Percentiles rank a stretch among this genome's conserved stretches.
Evolutionary conservation across 495 filamentous ascomycete species (phyloP).

Genomic region (Tuber melanosporum): DNA sequence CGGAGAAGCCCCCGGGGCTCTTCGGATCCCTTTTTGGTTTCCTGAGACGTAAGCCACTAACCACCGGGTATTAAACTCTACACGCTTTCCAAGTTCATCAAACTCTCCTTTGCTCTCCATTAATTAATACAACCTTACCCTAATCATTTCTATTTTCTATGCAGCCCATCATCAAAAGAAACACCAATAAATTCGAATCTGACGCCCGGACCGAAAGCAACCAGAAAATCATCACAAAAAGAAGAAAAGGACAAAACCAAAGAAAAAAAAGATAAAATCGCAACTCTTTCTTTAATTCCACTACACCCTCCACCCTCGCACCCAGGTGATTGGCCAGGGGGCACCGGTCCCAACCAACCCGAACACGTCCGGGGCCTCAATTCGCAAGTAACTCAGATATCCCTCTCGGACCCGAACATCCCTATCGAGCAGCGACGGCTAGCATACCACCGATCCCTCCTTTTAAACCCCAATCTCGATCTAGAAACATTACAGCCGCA

Average conservation of each 20-base stretch:
- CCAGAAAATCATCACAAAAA: neutral
- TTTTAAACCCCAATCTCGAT: neutral
- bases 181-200: neutral
- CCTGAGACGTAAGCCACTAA: neutral
- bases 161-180: neutral
- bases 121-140: neutral
- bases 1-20: neutral
- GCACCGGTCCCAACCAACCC: neutral
- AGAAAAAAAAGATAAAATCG: conserved; percentile 1
- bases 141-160: neutral
- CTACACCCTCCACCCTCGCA: neutral
- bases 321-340: neutral
- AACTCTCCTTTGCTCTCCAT: neutral
- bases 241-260: neutral
- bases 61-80: conserved; percentile 5
- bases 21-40: neutral
- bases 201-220: neutral
- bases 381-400: neutral
- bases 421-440: neutral
- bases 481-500: neutral
- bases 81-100: neutral
- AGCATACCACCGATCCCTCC: neutral
- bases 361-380: neutral
- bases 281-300: neutral
- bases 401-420: neutral